Evolutionary conservation across 371 early-diverging fungal species (phyloP).

Genomic region (Haplosporangium sp.): DNA sequence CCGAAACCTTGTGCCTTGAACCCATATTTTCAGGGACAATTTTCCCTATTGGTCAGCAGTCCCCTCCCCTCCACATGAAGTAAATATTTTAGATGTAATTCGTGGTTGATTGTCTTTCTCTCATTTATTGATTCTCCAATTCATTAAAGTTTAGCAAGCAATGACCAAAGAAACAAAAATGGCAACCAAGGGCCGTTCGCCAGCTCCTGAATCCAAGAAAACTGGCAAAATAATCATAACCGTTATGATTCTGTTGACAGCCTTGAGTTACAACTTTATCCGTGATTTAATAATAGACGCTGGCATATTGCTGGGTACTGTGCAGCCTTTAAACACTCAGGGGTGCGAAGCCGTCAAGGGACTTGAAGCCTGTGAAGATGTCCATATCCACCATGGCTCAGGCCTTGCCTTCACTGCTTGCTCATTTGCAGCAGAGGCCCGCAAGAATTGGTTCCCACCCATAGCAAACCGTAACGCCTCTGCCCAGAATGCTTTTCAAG

Average conservation of each 20-base stretch:
- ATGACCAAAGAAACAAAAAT: no score
- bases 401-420: conserved; percentile 65
- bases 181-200: no score
- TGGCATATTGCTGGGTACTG: conserved; percentile 24
- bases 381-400: conserved; percentile 59
- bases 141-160: no score
- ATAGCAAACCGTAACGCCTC: conserved; percentile 23
- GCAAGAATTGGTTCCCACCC: conserved; percentile 61
- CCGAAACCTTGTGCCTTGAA: no score
- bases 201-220: no score
- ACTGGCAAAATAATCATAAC: not conserved
- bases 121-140: no score
- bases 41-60: no score
- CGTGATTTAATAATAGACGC: conserved; percentile 12
- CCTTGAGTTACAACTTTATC: conserved; percentile 29
- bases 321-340: conserved; percentile 29
- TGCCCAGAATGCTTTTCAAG: conserved; percentile 31
- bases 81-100: no score
- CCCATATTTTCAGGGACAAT: no score
- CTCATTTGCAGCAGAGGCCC: conserved; percentile 45
- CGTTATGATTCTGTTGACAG: conserved; percentile 16
- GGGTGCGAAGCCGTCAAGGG: conserved; percentile 35
- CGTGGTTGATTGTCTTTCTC: no score
- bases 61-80: no score
- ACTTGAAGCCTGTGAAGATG: conserved; percentile 63